Evolutionary conservation across 257 asterid species (phyloP).

Genomic region (Oldenlandia corymbosa): DNA sequence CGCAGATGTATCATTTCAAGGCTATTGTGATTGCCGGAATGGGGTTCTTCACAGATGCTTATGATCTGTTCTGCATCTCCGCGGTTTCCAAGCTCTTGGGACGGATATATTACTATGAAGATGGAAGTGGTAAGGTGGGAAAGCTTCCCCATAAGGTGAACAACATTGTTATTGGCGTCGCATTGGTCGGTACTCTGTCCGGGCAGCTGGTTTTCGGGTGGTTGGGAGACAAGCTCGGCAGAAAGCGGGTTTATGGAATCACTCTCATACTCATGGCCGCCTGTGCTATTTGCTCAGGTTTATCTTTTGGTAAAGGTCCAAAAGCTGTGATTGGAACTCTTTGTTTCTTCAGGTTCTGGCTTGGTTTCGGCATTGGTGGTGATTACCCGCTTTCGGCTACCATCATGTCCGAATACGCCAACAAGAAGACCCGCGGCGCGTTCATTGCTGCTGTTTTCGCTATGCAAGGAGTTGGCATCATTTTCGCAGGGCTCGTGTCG

Average conservation of each 20-base stretch:
- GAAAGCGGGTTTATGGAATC: conserved; percentile 26
- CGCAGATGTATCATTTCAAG: conserved; percentile 26
- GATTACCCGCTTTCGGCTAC: conserved; percentile 35
- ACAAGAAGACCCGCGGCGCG: conserved; percentile 26
- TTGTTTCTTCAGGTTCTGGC: conserved; percentile 31
- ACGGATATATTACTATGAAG: conserved; percentile 21
- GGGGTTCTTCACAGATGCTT: conserved; percentile 34
- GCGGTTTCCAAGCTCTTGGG: conserved; percentile 25
- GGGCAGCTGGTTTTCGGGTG: conserved; percentile 26
- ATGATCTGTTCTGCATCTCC: conserved; percentile 27
- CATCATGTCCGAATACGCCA: conserved; percentile 31
- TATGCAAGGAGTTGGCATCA: conserved; percentile 32
- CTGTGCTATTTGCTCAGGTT: conserved; percentile 28
- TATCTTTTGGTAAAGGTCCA: conserved; percentile 18
- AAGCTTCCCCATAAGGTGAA: conserved; percentile 24
- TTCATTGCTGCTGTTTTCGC: conserved; percentile 33
- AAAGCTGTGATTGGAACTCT: conserved; percentile 20
- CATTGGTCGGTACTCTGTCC: conserved; percentile 25
- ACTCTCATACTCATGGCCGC: conserved; percentile 22
- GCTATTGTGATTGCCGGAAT: conserved; percentile 30
- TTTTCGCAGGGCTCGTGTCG: conserved; percentile 29
- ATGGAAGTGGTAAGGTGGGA: conserved; percentile 3
- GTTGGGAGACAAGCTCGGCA: conserved; percentile 28
- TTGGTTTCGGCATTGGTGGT: conserved; percentile 30
- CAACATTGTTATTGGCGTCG: conserved; percentile 23